These are phyloP conservation scores for Phialophora verrucosa DNA, from an alignment of 2,329 filamentous ascomycete genomes.

Conservation along the genomic window DNA sequence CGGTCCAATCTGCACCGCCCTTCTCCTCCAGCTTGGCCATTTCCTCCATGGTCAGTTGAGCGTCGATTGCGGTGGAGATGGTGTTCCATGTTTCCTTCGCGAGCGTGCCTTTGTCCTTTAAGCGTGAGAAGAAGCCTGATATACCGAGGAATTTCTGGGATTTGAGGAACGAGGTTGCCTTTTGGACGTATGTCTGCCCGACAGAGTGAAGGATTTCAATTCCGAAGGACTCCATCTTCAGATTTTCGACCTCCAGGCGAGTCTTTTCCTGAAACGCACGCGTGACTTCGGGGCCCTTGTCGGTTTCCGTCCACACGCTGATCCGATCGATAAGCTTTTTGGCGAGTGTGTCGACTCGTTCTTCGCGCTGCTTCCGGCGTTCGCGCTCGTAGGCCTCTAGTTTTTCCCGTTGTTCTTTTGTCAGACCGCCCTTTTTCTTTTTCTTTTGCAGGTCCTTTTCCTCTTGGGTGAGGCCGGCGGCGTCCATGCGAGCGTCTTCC, in stretches of 20 bases:
- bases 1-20: slow-evolving; percentile 96
- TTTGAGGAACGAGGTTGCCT: slow-evolving; percentile 85
- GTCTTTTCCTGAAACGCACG: slow-evolving; percentile 92
- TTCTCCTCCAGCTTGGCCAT: slow-evolving; percentile 96
- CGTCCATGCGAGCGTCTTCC: slow-evolving; percentile 71
- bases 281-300: slow-evolving; percentile 84
- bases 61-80: slow-evolving; percentile 93
- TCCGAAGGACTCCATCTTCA: slow-evolving; percentile 99
- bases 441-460: slow-evolving; percentile 78
- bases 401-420: slow-evolving; percentile 92
- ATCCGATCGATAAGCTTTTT: slow-evolving; percentile 88
- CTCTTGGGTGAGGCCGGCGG: slow-evolving; percentile 70
- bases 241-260: slow-evolving; percentile 89
- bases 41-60: slow-evolving; percentile 98
- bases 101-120: slow-evolving; percentile 95
- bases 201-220: slow-evolving; percentile 96
- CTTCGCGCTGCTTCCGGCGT: slow-evolving; percentile 79
- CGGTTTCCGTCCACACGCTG: slow-evolving; percentile 95
- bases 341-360: slow-evolving; percentile 82
- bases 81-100: slow-evolving; percentile 99
- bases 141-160: slow-evolving; percentile 97
- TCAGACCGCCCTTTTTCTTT: slow-evolving; percentile 86
- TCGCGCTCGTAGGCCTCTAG: slow-evolving; percentile 87
- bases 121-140: slow-evolving; percentile 87
- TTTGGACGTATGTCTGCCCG: slow-evolving; percentile 85